A percentile compares a stretch with the other conserved stretches of the same genome.
Conservation (phyloP, 805 yeast species). For the Myxozyma melibiosi region DNA sequence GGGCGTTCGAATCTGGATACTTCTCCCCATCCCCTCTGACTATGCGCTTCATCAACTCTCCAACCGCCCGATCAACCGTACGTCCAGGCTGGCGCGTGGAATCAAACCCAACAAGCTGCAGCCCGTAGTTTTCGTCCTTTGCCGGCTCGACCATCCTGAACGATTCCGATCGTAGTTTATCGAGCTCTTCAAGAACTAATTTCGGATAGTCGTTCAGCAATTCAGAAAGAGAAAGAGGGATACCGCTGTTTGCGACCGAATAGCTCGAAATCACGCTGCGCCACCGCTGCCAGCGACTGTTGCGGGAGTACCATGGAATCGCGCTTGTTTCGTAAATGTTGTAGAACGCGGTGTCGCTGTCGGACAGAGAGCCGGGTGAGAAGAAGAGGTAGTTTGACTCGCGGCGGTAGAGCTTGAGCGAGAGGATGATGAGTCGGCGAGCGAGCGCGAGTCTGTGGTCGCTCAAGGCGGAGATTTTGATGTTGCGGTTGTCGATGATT, state of each 20-base stretch:
- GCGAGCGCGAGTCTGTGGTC: conserved; percentile 13
- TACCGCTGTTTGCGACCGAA: background rate
- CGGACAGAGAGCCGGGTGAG: conserved; percentile 5
- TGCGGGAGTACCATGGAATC: conserved; percentile 19
- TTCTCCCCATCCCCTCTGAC: background rate
- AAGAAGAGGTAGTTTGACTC: background rate
- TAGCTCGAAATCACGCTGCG: conserved; percentile 12
- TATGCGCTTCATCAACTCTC: conserved; percentile 17
- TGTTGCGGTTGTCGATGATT: conserved; percentile 3
- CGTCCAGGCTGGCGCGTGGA: background rate
- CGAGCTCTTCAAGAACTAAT: conserved; percentile 6
- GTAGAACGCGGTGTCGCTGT: conserved; percentile 14
- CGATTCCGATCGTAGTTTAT: background rate
- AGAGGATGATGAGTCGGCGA: conserved; percentile 15
- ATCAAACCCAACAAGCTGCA: conserved; percentile 15
- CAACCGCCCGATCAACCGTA: conserved; percentile 4
- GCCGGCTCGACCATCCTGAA: conserved; percentile 10
- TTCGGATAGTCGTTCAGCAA: conserved; percentile 12
- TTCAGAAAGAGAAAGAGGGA: background rate
- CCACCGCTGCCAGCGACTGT: conserved; percentile 24
- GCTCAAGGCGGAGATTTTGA: conserved; percentile 21
- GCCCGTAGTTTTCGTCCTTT: background rate
- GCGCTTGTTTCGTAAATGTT: conserved; percentile 9
- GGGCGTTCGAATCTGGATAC: no score
- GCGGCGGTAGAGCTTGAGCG: conserved; percentile 14